phyloP scores from a whole-genome alignment of 139 green algal genomes.

The Micractinium sp. region DNA sequence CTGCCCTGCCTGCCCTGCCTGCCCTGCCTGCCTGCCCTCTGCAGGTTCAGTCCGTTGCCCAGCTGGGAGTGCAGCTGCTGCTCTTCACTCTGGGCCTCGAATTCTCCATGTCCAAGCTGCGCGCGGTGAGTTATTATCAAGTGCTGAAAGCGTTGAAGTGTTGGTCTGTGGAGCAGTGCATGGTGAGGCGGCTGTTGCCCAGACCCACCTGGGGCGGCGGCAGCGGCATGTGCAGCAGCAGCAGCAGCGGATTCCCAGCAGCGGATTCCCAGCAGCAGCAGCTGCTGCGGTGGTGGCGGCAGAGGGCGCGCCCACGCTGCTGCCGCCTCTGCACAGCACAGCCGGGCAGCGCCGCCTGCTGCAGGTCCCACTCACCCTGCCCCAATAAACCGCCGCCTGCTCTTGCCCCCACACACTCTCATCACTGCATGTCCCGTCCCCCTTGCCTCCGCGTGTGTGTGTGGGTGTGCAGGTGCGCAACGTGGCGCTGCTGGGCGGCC shows the following conservation, averaged over 20 bases:
- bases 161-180: no score
- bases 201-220: no score
- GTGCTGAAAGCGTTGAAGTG: no score
- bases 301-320: no score
- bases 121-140: constrained; percentile 38
- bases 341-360: no score
- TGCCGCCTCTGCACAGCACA: no score
- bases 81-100: constrained; percentile 96
- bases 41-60: constrained; percentile 90
- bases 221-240: neutral
- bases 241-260: no score
- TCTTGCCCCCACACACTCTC: neutral
- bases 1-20: neutral
- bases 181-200: no score
- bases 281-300: no score
- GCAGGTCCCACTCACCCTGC: no score
- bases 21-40: neutral
- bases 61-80: constrained; percentile 96
- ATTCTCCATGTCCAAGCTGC: constrained; percentile 86
- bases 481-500: constrained; percentile 80
- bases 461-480: constrained; percentile 51
- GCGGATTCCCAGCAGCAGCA: no score
- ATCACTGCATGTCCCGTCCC: no score
- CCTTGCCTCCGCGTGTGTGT: neutral
- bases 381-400: neutral